Evolutionary conservation across 176 grass and related monocot species (phyloP).

Genomic region (Aegilops longissima): DNA sequence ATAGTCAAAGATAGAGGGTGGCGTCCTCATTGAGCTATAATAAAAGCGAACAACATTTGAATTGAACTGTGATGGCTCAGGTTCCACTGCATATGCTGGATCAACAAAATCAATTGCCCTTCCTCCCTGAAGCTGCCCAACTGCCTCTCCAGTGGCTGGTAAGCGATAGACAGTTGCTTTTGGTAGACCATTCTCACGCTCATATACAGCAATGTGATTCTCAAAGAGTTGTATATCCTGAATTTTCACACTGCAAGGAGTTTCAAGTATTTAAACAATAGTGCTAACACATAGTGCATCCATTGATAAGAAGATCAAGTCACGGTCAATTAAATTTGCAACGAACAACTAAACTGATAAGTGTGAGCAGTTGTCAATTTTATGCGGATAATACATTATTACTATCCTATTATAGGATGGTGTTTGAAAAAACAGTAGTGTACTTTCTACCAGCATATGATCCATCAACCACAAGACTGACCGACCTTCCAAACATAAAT

Average conservation of each 20-base stretch:
- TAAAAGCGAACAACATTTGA: slow-evolving; percentile 73
- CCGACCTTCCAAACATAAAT: background rate
- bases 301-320: slow-evolving; percentile 3
- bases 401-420: background rate
- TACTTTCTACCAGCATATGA: background rate
- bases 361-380: background rate
- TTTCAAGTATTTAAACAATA: background rate
- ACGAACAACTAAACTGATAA: background rate
- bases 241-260: slow-evolving; percentile 84
- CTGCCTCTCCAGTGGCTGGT: slow-evolving; percentile 63
- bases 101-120: slow-evolving; percentile 68
- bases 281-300: background rate
- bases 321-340: background rate
- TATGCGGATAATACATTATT: too few species aligned
- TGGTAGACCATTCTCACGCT: slow-evolving; percentile 85
- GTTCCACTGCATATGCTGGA: slow-evolving; percentile 66
- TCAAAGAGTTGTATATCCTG: slow-evolving; percentile 75
- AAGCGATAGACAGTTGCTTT: slow-evolving; percentile 70
- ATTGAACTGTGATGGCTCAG: slow-evolving; percentile 58
- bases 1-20: slow-evolving; percentile 75
- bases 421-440: background rate
- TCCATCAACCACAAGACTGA: slow-evolving; percentile 22
- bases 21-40: slow-evolving; percentile 88
- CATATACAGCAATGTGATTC: slow-evolving; percentile 79
- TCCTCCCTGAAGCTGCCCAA: slow-evolving; percentile 61